Conservation (phyloP, 352 stramenopile species). For the Globisporangium acanthophoron region DNA sequence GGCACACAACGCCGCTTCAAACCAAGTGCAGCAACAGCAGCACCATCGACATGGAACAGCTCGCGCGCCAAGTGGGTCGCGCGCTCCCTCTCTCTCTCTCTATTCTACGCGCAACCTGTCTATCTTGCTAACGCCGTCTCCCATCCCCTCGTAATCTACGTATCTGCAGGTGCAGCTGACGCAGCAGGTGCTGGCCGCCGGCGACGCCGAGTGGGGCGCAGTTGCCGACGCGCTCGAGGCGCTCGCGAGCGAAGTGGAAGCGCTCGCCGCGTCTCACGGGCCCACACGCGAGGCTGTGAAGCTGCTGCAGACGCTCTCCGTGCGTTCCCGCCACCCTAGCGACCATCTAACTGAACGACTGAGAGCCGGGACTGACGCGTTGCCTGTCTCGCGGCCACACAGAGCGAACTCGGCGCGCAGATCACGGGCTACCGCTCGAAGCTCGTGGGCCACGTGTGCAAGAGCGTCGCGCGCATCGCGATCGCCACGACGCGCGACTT, state of each 20-base stretch:
- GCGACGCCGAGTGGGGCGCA: constrained; percentile 36
- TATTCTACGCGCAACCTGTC: not conserved
- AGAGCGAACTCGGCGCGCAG: constrained; percentile 38
- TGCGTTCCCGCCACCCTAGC: constrained; percentile 12
- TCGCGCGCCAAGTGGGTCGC: constrained; percentile 15
- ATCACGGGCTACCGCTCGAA: constrained; percentile 43
- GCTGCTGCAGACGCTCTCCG: constrained; percentile 40
- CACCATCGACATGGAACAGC: constrained; percentile 12
- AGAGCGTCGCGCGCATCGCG: constrained; percentile 40
- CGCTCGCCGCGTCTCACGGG: constrained; percentile 14
- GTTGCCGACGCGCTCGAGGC: constrained; percentile 31
- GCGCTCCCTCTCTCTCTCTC: not conserved
- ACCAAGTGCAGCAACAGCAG: too few relatives aligned
- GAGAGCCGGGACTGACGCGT: not conserved
- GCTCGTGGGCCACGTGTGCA: constrained; percentile 46
- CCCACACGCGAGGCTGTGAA: constrained; percentile 25
- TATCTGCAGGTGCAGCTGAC: constrained; percentile 31
- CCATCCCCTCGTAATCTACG: not conserved
- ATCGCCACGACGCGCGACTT: constrained; percentile 39
- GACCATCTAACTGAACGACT: too few relatives aligned
- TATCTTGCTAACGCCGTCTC: not conserved
- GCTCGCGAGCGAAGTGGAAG: constrained; percentile 42
- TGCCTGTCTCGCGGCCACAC: not conserved
- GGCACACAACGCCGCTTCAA: not conserved
- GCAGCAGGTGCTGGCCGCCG: constrained; percentile 23